Evolutionary conservation across 139 green algal species (phyloP).

Genomic region (Chlamydomonas sp.): DNA sequence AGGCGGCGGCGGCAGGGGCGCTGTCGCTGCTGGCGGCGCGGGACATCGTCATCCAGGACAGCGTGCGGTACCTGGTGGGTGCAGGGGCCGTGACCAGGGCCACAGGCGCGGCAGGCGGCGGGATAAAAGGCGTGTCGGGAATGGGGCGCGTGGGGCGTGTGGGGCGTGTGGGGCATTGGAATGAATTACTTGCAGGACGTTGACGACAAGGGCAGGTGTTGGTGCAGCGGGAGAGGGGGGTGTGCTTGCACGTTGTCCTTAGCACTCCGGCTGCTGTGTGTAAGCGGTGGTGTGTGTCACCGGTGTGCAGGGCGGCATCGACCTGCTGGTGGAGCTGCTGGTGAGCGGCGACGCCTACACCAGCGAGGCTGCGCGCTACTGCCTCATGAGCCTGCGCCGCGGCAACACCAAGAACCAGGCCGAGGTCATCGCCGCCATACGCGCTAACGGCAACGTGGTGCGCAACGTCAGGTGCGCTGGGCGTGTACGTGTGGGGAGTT

Average conservation of each 20-base stretch:
- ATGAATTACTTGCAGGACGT: too few species aligned
- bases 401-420: conserved; percentile 61
- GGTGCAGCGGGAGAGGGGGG: too few species aligned
- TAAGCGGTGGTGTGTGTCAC: too few species aligned
- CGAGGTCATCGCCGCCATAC: conserved; percentile 52
- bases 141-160: too few species aligned
- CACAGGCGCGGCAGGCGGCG: too few species aligned
- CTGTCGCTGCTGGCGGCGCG: conserved; percentile 49
- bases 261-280: too few species aligned
- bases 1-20: conserved; percentile 47
- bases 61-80: conserved; percentile 52
- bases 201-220: too few species aligned
- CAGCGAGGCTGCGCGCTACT: conserved; percentile 43
- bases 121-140: too few species aligned
- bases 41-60: conserved; percentile 60
- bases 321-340: conserved; percentile 55
- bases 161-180: too few species aligned
- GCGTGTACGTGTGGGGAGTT: not conserved
- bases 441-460: conserved; percentile 28
- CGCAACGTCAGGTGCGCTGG: conserved; percentile 20
- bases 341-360: conserved; percentile 47
- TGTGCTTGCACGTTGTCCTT: too few species aligned
- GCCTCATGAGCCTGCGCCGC: conserved; percentile 46
- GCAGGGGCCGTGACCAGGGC: not conserved
- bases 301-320: conserved; percentile 41